Evolutionary conservation across 768 basidiomycete species (phyloP).

Genomic region (Cubamyces lactineus): DNA sequence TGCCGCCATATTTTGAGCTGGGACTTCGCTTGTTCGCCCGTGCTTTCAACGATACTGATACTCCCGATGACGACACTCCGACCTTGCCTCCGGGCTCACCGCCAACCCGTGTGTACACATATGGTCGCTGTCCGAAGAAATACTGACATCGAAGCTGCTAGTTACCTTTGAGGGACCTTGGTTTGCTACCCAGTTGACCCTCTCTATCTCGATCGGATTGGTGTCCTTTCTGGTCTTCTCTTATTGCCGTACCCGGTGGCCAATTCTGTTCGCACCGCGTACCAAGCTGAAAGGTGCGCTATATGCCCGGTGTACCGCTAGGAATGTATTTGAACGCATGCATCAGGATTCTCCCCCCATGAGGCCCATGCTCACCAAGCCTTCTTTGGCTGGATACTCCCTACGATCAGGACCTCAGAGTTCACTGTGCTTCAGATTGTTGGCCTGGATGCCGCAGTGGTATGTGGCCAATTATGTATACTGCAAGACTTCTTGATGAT

Average conservation of each 20-base stretch:
- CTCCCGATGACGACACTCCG: slow-evolving; percentile 16
- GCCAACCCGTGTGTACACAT: slow-evolving; percentile 54
- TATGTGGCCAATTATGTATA: slow-evolving; percentile 43
- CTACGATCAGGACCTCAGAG: slow-evolving; percentile 88
- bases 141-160: slow-evolving; percentile 34
- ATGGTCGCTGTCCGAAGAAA: slow-evolving; percentile 1
- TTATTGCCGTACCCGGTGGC: slow-evolving; percentile 86
- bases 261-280: slow-evolving; percentile 86
- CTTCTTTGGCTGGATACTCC: slow-evolving; percentile 96
- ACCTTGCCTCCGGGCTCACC: slow-evolving; percentile 60
- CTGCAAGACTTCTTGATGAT: no score
- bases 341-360: slow-evolving; percentile 86
- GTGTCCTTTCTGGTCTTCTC: slow-evolving; percentile 87
- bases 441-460: slow-evolving; percentile 95
- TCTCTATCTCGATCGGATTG: slow-evolving; percentile 79
- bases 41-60: slow-evolving; percentile 9
- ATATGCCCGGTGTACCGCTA: not conserved
- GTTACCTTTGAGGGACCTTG: slow-evolving; percentile 91
- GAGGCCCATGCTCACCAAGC: slow-evolving; percentile 86
- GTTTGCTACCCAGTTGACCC: slow-evolving; percentile 87
- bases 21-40: slow-evolving; percentile 9
- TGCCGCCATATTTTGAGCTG: slow-evolving; percentile 4
- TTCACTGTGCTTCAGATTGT: slow-evolving; percentile 95
- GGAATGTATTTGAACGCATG: slow-evolving; percentile 12
- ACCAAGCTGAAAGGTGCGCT: slow-evolving; percentile 91